Conservation (phyloP, 2,329 filamentous ascomycete species). For the Sporothrix sp. region DNA sequence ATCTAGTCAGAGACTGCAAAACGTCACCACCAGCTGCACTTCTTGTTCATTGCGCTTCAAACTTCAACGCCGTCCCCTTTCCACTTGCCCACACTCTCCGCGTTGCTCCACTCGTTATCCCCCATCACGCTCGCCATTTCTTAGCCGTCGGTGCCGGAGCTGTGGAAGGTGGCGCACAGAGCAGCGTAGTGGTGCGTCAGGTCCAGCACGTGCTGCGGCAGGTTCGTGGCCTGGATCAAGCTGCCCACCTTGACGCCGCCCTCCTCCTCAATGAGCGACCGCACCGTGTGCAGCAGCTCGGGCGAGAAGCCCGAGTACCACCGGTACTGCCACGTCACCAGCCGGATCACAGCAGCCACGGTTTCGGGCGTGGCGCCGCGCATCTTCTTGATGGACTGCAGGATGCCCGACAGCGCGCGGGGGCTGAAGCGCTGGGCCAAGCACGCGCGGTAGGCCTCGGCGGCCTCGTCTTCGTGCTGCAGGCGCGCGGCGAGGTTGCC, state of each 20-base stretch:
- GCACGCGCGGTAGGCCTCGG: constrained; percentile 87
- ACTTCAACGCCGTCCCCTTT: no score
- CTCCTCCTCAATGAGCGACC: constrained; percentile 92
- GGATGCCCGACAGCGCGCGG: constrained; percentile 77
- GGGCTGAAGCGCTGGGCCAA: constrained; percentile 83
- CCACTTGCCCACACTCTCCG: no score
- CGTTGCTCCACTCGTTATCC: no score
- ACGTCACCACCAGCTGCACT: no score
- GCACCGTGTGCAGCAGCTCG: constrained; percentile 74
- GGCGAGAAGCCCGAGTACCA: constrained; percentile 99
- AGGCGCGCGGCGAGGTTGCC: constrained; percentile 86
- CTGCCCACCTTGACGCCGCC: constrained; percentile 94
- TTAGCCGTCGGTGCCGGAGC: constrained; percentile 81
- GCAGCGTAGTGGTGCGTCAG: constrained; percentile 94
- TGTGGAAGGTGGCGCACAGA: constrained; percentile 88
- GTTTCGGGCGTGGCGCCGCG: constrained; percentile 46
- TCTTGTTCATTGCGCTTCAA: no score
- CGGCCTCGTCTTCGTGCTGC: constrained; percentile 82
- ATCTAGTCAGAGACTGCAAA: no score
- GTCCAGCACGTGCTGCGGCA: constrained; percentile 87
- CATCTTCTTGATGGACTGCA: constrained; percentile 61
- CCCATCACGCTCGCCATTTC: background rate
- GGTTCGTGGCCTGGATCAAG: constrained; percentile 90
- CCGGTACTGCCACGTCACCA: constrained; percentile 96
- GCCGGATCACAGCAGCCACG: constrained; percentile 73